Conservation (phyloP, 345 rosid species). For the Sonneratia alba region DNA sequence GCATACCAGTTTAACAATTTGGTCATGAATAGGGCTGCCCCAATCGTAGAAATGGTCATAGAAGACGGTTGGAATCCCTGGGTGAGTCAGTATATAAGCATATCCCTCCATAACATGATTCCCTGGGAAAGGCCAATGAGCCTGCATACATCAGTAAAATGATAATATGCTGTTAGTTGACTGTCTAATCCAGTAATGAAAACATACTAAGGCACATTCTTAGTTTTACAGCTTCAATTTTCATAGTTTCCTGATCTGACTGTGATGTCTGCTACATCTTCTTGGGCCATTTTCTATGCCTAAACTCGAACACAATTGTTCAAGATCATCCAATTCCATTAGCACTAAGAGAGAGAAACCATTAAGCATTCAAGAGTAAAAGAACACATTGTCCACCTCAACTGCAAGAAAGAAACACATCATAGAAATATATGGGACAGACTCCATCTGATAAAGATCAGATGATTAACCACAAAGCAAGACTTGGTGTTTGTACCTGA, state of each 20-base stretch:
- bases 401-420: neutral
- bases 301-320: neutral
- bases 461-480: neutral
- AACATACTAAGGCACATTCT: neutral
- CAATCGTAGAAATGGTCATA: slow-evolving; percentile 80
- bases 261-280: neutral
- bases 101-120: slow-evolving; percentile 84
- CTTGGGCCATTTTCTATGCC: neutral
- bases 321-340: neutral
- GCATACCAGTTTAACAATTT: slow-evolving; percentile 65
- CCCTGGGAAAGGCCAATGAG: slow-evolving; percentile 86
- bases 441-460: neutral
- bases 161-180: neutral
- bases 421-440: neutral
- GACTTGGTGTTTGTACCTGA: slow-evolving; percentile 32
- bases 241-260: neutral
- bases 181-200: neutral
- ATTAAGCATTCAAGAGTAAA: neutral
- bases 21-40: slow-evolving; percentile 57
- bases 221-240: neutral
- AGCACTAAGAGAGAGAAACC: neutral
- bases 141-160: slow-evolving; percentile 31
- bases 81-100: slow-evolving; percentile 85
- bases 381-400: neutral
- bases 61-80: slow-evolving; percentile 79